Evolutionary conservation across 805 yeast species (phyloP), one percentile per base, ranked within the genome.

Genomic region (Candida vaughaniae): DNA sequence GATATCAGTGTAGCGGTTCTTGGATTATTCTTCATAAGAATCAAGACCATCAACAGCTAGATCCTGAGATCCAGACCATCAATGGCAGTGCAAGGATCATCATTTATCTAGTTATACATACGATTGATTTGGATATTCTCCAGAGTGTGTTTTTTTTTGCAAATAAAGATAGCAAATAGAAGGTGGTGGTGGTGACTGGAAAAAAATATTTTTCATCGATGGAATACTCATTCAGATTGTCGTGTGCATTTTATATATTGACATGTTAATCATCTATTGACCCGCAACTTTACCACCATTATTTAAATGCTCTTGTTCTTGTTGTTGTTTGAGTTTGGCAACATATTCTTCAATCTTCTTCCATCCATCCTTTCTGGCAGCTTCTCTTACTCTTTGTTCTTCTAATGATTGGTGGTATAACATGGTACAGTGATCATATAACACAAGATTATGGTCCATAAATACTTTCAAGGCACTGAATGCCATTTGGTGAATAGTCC

Each of bases 361-460:
- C 95, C 95, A 85, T 39, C 81, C 84, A 47, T 77, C 79, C 47
- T 74, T 75, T 47, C 86, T 72, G 25, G 80, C 73, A 27, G 69
- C 66, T 48, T 78, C 81, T 38, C 84, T 71, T 48, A 76, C 76
- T 47, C 75, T 76, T 55, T 83, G 86, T 48, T 83, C 89, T 51
- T 80, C 85, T 42, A 84, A 68, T 33, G 85, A 80, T 50, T 87
- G 87, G 50, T 88, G 83, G 60, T 89, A 89, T 45, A 86, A 63
- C 51, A 86, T 75, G n/a, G 95, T 85, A 57, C 98, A 91, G 56
- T 89, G 90, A 58, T 90, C 96, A 62, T 87, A 93, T 17, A 91
- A 70, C 6, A 82, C 81, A 11, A 96, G 95, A 58, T 90, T 90
- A 35, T 93, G 83, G 53, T 91, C 97, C 80, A 90, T 79, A 55